Evolutionary conservation across 2,329 filamentous ascomycete species (phyloP).

Genomic region (Dactylellina leptospora): DNA sequence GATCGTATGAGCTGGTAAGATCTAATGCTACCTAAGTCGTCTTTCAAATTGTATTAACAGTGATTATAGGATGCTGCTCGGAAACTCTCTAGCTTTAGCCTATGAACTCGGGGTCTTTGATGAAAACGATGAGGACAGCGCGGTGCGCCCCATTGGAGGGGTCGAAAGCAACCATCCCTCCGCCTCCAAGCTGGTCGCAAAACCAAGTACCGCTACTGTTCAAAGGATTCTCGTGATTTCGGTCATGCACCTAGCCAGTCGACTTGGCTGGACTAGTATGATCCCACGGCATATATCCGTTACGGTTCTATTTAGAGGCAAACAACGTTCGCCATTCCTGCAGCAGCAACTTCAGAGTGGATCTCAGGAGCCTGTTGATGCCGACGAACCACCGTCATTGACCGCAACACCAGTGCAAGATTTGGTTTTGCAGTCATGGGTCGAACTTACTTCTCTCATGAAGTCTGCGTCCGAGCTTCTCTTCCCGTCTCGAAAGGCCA

Average conservation of each 20-base stretch:
- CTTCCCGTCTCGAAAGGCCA: constrained; percentile 86
- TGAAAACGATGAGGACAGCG: constrained; percentile 74
- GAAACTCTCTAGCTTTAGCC: constrained; percentile 85
- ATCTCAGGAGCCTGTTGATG: constrained; percentile 39
- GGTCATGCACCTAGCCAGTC: constrained; percentile 89
- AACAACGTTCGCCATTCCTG: constrained; percentile 48
- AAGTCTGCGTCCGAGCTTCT: constrained; percentile 87
- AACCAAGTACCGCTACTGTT: constrained; percentile 44
- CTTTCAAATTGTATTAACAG: constrained; percentile 61
- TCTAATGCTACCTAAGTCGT: background rate
- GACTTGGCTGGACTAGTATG: constrained; percentile 93
- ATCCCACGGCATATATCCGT: constrained; percentile 67
- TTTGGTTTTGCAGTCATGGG: constrained; percentile 76
- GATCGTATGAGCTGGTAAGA: constrained; percentile 52
- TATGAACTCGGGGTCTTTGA: constrained; percentile 97
- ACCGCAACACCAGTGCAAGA: constrained; percentile 48
- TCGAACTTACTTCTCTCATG: constrained; percentile 91
- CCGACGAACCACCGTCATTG: constrained; percentile 44
- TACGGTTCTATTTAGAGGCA: constrained; percentile 52
- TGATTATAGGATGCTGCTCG: constrained; percentile 98
- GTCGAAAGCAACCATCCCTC: constrained; percentile 46
- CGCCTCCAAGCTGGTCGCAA: constrained; percentile 46
- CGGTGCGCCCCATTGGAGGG: constrained; percentile 34
- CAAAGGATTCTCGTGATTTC: constrained; percentile 79
- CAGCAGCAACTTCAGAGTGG: constrained; percentile 50